These are phyloP conservation scores for Termitomyces sp. DNA, from an alignment of 768 basidiomycete species.

Conservation along the genomic window DNA sequence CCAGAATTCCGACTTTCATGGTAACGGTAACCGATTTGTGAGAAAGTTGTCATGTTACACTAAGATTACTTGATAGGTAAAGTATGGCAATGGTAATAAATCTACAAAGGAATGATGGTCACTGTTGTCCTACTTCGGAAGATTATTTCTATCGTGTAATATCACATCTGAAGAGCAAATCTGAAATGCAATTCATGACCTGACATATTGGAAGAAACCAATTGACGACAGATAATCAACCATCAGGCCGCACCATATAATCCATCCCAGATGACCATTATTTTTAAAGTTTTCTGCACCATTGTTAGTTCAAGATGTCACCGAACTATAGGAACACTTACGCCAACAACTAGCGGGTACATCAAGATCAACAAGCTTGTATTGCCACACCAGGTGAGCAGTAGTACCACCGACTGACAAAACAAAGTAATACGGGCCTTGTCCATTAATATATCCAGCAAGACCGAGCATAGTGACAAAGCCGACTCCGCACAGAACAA, in stretches of 20 bases:
- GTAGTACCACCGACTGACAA: slow-evolving; percentile 44
- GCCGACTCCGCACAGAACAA: slow-evolving; percentile 45
- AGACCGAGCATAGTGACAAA: slow-evolving; percentile 53
- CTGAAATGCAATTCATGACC: neutral
- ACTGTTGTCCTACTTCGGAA: too few relatives aligned
- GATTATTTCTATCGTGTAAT: too few relatives aligned
- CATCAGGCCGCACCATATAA: slow-evolving; percentile 43
- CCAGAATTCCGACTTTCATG: too few relatives aligned
- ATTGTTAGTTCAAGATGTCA: neutral
- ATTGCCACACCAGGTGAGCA: slow-evolving; percentile 46
- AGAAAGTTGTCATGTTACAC: too few relatives aligned
- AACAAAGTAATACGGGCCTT: slow-evolving; percentile 45
- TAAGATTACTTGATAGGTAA: too few relatives aligned
- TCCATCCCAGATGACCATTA: slow-evolving; percentile 44
- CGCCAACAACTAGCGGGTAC: slow-evolving; percentile 46
- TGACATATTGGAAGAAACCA: neutral
- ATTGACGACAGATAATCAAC: slow-evolving; percentile 31
- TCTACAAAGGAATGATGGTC: too few relatives aligned
- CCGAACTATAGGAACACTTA: slow-evolving; percentile 20
- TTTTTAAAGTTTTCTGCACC: slow-evolving; percentile 41
- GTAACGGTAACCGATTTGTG: too few relatives aligned
- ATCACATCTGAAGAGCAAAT: too few relatives aligned
- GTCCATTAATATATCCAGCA: slow-evolving; percentile 51
- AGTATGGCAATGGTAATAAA: too few relatives aligned
- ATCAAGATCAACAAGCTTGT: slow-evolving; percentile 39